phyloP scores from a whole-genome alignment of 225 moss, liverwort and hornwort species.

The Sphagnum tenellum region DNA sequence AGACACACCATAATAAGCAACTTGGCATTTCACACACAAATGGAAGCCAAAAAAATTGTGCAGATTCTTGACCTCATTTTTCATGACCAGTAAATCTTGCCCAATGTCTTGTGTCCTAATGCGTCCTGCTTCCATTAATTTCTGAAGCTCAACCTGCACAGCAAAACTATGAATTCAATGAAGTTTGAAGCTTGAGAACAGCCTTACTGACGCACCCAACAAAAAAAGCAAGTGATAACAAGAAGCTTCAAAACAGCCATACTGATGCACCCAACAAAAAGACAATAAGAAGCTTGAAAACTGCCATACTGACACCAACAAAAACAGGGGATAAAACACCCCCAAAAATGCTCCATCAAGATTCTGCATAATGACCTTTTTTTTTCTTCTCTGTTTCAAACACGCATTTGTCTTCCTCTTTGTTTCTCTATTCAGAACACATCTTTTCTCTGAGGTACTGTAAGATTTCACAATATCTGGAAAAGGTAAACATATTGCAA shows the following conservation, averaged over 20 bases:
- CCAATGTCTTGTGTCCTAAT: conserved; percentile 27
- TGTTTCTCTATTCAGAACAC: too few relatives aligned
- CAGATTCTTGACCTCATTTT: conserved; percentile 27
- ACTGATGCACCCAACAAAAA: conserved; percentile 21
- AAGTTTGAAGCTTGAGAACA: background rate
- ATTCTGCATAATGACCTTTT: background rate
- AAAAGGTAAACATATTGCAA: too few relatives aligned
- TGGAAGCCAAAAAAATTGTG: too few relatives aligned
- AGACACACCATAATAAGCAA: background rate
- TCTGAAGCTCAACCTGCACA: conserved; percentile 26
- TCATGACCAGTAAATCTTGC: conserved; percentile 38
- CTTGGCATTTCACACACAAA: too few relatives aligned
- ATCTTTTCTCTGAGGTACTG: too few relatives aligned
- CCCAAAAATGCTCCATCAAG: background rate
- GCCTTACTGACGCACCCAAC: background rate
- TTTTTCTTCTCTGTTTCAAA: too few relatives aligned
- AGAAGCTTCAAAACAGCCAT: conserved; percentile 5
- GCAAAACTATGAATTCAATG: background rate
- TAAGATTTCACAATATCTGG: too few relatives aligned
- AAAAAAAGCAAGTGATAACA: background rate
- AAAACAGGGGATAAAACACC: too few relatives aligned
- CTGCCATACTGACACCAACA: too few relatives aligned
- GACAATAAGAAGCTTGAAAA: too few relatives aligned
- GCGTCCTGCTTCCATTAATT: conserved; percentile 23
- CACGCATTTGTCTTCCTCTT: too few relatives aligned